Evolutionary conservation across 176 grass and related monocot species (phyloP).

Genomic region (Phyllostachys edulis): DNA sequence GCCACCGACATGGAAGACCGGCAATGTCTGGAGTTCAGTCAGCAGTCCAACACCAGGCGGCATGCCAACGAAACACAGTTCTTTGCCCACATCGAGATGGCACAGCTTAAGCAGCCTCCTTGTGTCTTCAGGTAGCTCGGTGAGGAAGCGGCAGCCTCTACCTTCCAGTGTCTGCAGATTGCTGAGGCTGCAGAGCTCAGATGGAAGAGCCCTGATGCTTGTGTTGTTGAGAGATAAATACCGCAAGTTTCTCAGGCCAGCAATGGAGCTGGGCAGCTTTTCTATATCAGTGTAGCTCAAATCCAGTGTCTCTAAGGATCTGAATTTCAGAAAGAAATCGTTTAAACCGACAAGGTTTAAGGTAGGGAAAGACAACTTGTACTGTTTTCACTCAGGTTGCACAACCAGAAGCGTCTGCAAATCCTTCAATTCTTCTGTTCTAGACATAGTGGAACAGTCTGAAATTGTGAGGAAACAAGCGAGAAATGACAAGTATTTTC

Average conservation of each 20-base stretch:
- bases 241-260: slow-evolving; percentile 20
- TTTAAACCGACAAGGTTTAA: slow-evolving; percentile 21
- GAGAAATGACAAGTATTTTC: slow-evolving; percentile 25
- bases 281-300: slow-evolving; percentile 23
- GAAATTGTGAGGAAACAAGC: background rate
- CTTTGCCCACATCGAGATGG: slow-evolving; percentile 24
- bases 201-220: slow-evolving; percentile 32
- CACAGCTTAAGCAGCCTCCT: slow-evolving; percentile 13
- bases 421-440: background rate
- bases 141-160: slow-evolving; percentile 6
- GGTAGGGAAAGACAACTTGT: background rate
- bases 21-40: slow-evolving; percentile 28
- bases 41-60: slow-evolving; percentile 30
- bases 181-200: slow-evolving; percentile 26
- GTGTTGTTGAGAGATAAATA: slow-evolving; percentile 44
- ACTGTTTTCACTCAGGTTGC: background rate
- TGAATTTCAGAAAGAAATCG: slow-evolving; percentile 34
- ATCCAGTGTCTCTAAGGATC: slow-evolving; percentile 29
- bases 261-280: slow-evolving; percentile 33
- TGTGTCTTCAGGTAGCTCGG: slow-evolving; percentile 24
- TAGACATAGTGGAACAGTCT: slow-evolving; percentile 1
- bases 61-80: slow-evolving; percentile 7
- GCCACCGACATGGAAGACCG: slow-evolving; percentile 8
- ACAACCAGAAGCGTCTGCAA: slow-evolving; percentile 13
- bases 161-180: slow-evolving; percentile 40